Conservation (phyloP, 345 rosid species). For the Combretum micranthum region DNA sequence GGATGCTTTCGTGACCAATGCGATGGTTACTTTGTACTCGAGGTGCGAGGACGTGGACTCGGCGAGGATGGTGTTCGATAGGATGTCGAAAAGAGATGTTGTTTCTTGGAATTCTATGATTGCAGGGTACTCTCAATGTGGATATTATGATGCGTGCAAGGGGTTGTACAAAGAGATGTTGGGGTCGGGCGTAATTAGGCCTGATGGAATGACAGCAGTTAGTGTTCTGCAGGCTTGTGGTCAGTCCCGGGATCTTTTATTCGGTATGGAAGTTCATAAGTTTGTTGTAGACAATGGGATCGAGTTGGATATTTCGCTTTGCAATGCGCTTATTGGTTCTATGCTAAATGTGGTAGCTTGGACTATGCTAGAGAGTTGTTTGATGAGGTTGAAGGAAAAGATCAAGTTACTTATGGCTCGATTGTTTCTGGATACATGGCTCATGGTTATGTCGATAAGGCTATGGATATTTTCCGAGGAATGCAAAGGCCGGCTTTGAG, state of each 20-base stretch:
- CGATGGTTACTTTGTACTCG: slow-evolving; percentile 55
- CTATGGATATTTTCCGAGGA: slow-evolving; percentile 42
- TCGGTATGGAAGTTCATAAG: slow-evolving; percentile 69
- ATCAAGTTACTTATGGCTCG: slow-evolving; percentile 58
- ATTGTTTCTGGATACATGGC: slow-evolving; percentile 63
- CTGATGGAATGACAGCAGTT: slow-evolving; percentile 53
- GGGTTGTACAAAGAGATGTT: slow-evolving; percentile 53
- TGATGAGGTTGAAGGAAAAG: slow-evolving; percentile 57
- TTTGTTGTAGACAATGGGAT: slow-evolving; percentile 31
- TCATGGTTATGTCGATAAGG: slow-evolving; percentile 62
- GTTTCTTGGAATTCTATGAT: slow-evolving; percentile 90
- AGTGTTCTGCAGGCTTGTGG: slow-evolving; percentile 76
- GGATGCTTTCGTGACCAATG: slow-evolving; percentile 56
- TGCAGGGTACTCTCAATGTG: slow-evolving; percentile 70
- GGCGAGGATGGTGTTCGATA: slow-evolving; percentile 58
- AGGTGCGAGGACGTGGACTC: slow-evolving; percentile 34
- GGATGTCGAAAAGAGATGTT: slow-evolving; percentile 53
- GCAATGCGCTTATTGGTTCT: slow-evolving; percentile 71
- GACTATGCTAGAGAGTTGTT: slow-evolving; percentile 67
- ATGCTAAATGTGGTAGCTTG: slow-evolving; percentile 76
- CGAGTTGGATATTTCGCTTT: slow-evolving; percentile 42
- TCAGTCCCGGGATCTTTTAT: slow-evolving; percentile 56
- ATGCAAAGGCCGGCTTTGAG: slow-evolving; percentile 42
- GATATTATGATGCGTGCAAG: slow-evolving; percentile 60
- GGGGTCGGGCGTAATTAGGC: slow-evolving; percentile 29